Evolutionary conservation across 257 asterid genomes (phyloP), one percentile per base, ranked within the genome.

Genomic region (Solanum piurae): DNA sequence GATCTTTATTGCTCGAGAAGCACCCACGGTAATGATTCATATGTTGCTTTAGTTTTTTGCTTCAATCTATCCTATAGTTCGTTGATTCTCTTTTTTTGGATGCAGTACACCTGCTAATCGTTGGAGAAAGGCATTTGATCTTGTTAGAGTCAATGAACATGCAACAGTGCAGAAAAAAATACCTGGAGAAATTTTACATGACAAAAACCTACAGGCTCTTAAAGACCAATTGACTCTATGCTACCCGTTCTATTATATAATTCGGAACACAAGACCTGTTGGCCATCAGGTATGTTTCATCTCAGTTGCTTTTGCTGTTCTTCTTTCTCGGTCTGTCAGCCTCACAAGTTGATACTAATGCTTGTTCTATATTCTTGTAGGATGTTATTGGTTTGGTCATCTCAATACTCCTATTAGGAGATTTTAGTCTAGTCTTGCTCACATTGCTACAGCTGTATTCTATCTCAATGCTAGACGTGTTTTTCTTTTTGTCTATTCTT

Each of bases 371-470:
- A 60, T 79, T 89, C 83, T 89, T 91, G 94, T 96, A 96, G 99
- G 98, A 94, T 90, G 95, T 96, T 83, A 97, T 96, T 86, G 99
- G 98, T 85, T 93, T 96, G 91, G 90, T 93, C 82, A 92, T 95
- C 91, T 96, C 98, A 20, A 88, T 93, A 86, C 95, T 96, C 85
- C 95, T 96, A 87, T 83, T 96, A 87, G 99, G 95, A 92, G 99
- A 96, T 94, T 92, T 96, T 93, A 94, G 98, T 93, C 91, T 96
- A 90, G 98, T 96, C 86, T 92, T 95, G 92, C 96, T 96, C 75
- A 95, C 95, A 55, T 89, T 95, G 91, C 98, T 96, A 91, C 98
- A 95, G 90, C 94, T 96, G 64, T 96, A 95, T 90, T 95, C 99
- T 77, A 92, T 92, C 88, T 93, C 98, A 52, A 46, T 92, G 89